Conservation (phyloP, 2,329 filamentous ascomycete species). For the Penicillium palitans region DNA sequence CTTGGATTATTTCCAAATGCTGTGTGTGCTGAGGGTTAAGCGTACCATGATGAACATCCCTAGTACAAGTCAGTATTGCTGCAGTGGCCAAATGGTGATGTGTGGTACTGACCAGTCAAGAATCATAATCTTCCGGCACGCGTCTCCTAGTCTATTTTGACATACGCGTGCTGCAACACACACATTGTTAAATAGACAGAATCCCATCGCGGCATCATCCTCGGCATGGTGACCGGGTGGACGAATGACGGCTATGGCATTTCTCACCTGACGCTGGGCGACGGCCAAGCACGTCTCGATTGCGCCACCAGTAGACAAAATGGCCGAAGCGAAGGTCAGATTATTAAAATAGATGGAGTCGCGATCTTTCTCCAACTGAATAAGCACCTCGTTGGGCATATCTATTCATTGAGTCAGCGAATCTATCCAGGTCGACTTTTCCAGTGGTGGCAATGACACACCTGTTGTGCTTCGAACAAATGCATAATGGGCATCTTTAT, state of each 20-base stretch:
- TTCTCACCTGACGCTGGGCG: conserved; percentile 78
- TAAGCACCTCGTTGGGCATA: conserved; percentile 61
- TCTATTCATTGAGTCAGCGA: conserved; percentile 37
- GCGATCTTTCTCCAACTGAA: conserved; percentile 66
- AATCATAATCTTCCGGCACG: conserved; percentile 85
- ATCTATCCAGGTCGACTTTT: background rate
- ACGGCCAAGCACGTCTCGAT: conserved; percentile 97
- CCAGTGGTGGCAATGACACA: conserved; percentile 22
- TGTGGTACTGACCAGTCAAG: conserved; percentile 78
- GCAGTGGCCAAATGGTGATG: background rate
- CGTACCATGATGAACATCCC: conserved; percentile 67
- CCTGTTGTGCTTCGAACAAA: conserved; percentile 67
- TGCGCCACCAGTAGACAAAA: conserved; percentile 84
- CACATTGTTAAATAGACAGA: conserved; percentile 98
- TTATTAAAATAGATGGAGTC: conserved; percentile 82
- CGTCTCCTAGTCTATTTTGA: conserved; percentile 74
- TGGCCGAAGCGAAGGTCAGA: conserved; percentile 76
- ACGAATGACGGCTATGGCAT: conserved; percentile 91
- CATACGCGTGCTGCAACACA: conserved; percentile 88
- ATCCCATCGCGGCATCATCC: conserved; percentile 80
- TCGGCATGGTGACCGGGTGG: conserved; percentile 96
- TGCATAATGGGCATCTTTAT: conserved; percentile 72
- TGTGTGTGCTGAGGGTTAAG: background rate
- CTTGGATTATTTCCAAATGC: conserved; percentile 10
- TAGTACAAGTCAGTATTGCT: conserved; percentile 30